These are phyloP conservation scores for Fusarium domesticum DNA, from an alignment of 2,329 filamentous ascomycete genomes.

Conservation along the genomic window DNA sequence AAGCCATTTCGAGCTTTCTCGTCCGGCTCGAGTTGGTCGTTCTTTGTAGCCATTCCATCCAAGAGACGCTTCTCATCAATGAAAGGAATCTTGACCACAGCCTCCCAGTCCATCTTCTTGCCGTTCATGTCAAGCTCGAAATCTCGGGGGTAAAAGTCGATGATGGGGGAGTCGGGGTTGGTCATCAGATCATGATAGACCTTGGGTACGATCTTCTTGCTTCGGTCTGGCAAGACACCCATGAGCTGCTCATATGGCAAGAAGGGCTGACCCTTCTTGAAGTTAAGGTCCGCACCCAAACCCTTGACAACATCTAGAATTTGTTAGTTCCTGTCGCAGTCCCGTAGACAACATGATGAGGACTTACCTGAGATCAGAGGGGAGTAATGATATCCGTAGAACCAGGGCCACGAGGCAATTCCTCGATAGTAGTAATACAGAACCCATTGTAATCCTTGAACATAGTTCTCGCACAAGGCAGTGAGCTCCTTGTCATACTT, in stretches of 20 bases:
- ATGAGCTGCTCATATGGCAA: conserved; percentile 94
- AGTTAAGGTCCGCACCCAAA: conserved; percentile 81
- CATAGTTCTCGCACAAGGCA: conserved; percentile 89
- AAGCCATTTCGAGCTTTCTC: conserved; percentile 86
- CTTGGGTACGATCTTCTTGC: conserved; percentile 88
- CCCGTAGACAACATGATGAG: background rate
- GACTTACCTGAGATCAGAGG: conserved; percentile 81
- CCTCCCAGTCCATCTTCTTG: conserved; percentile 99
- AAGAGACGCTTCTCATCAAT: conserved; percentile 89
- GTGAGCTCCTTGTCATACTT: conserved; percentile 73
- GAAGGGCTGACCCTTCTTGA: conserved; percentile 93
- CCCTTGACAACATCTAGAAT: conserved; percentile 78
- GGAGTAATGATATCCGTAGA: conserved; percentile 93
- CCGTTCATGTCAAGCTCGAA: conserved; percentile 99
- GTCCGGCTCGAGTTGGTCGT: conserved; percentile 70
- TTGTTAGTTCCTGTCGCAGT: conserved; percentile 36
- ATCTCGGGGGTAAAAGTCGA: conserved; percentile 96
- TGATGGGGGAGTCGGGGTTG: conserved; percentile 81
- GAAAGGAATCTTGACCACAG: conserved; percentile 97
- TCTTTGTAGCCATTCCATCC: conserved; percentile 79
- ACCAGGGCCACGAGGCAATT: conserved; percentile 98
- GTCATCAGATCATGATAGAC: conserved; percentile 94
- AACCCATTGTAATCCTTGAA: conserved; percentile 97
- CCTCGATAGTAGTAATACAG: conserved; percentile 97
- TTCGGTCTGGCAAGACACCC: conserved; percentile 95